Base-by-base conservation (phyloP, 345 rosid species). In the Aethionema arabicum region DNA sequence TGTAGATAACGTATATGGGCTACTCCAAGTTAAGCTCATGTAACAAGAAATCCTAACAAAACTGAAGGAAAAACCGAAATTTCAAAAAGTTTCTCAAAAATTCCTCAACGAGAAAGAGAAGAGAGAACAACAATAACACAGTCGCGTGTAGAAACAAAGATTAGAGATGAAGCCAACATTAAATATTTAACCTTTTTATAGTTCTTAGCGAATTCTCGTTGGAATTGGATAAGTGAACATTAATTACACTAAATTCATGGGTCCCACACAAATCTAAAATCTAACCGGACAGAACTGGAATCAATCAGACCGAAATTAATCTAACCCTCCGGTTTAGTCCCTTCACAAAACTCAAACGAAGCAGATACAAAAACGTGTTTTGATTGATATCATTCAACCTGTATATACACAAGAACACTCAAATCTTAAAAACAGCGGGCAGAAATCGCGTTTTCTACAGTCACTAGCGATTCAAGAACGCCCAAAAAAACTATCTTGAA, bases 151-250 rank as follows among this genome's bases (percentile, higher is more conserved):
- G 41, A 63, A 54, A 63, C 69, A 70, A 60, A 51, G 55, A 70
- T 69, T 69, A 69, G 63, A 62, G 74, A 63, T 58, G 64, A 70
- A 62, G 63, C 35, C 64, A 69, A 48, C 68, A 62, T 14, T 48
- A 35, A 47, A 40, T 69, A 69, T 40, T 14, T 44, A 8, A 43
- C 5, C 15, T 61, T 41, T 52, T 12, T 15, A 21, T 21, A 54
- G 30, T 52, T 60, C 54, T n/a, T 55, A 61, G 61, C 63, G 56
- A 49, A 12, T 57, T 29, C 40, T 58, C 58, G 51, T 61, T 44
- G 61, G 67, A n/a, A 21, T 15, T 69, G 67, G 56, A 70, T 63
- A 69, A 53, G 57, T 54, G 43, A 61, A 13, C 62, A 7, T 42
- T 54, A 35, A 41, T 41, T 41, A 9, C 13, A 6, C 1, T 41